These are phyloP conservation scores for Xylariaceae sp. DNA, from an alignment of 2,329 filamentous ascomycete species.

Conservation along the genomic window DNA sequence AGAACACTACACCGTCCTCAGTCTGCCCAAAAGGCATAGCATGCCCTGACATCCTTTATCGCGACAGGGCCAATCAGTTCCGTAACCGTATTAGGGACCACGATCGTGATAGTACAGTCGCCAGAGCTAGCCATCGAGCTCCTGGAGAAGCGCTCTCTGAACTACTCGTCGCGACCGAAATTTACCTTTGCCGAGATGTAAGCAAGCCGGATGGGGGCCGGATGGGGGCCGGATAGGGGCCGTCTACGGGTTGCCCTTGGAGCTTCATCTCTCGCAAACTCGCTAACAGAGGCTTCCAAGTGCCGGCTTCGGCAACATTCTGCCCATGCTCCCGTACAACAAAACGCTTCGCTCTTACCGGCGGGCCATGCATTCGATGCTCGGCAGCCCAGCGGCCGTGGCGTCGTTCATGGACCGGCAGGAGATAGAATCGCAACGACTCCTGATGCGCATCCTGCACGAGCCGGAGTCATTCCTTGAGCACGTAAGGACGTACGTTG, in stretches of 20 bases:
- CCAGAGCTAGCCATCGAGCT: constrained; percentile 33
- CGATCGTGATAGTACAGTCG: constrained; percentile 38
- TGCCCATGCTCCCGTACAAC: constrained; percentile 24
- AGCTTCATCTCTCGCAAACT: background rate
- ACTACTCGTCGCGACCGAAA: constrained; percentile 31
- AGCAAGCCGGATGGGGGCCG: background rate
- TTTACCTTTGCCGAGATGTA: constrained; percentile 25
- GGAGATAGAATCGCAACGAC: constrained; percentile 16
- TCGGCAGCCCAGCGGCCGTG: constrained; percentile 27
- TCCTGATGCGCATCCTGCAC: constrained; percentile 15
- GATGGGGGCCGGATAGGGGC: too few species aligned
- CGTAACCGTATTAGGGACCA: constrained; percentile 37
- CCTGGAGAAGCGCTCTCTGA: constrained; percentile 32
- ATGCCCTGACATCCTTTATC: background rate
- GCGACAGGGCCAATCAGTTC: constrained; percentile 34
- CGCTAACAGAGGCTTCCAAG: background rate
- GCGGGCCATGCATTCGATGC: constrained; percentile 25
- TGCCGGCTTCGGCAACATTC: constrained; percentile 21
- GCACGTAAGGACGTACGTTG: constrained; percentile 15
- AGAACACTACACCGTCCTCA: background rate
- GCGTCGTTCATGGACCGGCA: constrained; percentile 10
- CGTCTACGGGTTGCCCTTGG: background rate
- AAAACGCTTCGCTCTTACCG: constrained; percentile 23
- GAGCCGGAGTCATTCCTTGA: constrained; percentile 7
- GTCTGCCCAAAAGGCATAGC: background rate